phyloP scores from a whole-genome alignment of 2,329 filamentous ascomycete genomes.

The Penicillium sp. region DNA sequence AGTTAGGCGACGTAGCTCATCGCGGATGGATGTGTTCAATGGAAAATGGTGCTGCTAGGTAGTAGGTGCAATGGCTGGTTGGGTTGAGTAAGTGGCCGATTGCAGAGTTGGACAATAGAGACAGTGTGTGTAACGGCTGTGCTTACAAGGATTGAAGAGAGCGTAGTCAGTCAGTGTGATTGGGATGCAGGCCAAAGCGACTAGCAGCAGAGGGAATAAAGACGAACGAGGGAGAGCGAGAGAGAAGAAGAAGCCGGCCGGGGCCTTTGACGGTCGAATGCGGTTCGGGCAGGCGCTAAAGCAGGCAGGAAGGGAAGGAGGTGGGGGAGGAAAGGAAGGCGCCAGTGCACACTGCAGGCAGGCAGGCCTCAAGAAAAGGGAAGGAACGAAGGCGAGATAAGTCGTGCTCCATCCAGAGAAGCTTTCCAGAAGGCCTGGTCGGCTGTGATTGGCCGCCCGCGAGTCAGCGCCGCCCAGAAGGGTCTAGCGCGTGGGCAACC shows the following conservation, averaged over 20 bases:
- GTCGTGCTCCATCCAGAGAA: slow-evolving; percentile 1
- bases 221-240: background rate
- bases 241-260: background rate
- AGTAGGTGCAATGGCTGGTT: no score
- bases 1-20: background rate
- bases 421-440: slow-evolving; percentile 20
- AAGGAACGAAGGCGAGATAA: background rate
- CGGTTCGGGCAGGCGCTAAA: background rate
- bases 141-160: no score
- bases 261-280: background rate
- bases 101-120: no score
- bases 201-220: no score
- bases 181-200: no score
- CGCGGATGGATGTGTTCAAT: no score
- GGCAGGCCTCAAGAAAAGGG: background rate
- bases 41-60: no score
- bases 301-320: background rate
- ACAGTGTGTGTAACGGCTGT: no score
- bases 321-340: background rate
- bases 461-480: background rate
- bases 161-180: no score
- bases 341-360: no score
- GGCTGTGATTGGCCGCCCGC: background rate
- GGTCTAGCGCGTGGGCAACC: background rate
- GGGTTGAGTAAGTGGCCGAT: no score